These are phyloP conservation scores for Draba incana DNA, from an alignment of 345 rosid species.

Conservation along the genomic window DNA sequence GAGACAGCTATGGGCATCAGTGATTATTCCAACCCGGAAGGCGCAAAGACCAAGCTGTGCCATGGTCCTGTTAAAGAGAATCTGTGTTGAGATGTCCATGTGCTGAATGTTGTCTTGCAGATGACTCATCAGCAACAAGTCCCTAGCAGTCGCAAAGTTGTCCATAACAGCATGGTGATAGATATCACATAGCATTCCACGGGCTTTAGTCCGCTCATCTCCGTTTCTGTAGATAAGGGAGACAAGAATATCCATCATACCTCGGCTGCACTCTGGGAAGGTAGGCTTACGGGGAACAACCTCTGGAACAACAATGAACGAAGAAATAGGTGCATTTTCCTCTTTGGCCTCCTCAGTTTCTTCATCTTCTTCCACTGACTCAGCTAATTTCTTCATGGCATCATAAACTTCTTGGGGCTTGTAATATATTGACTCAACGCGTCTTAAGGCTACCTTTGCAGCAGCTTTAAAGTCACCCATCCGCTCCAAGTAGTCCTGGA, in stretches of 20 bases:
- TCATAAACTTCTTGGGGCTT: constrained; percentile 95
- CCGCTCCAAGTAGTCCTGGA: constrained; percentile 76
- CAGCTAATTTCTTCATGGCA: constrained; percentile 93
- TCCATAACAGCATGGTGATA: constrained; percentile 88
- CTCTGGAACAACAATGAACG: constrained; percentile 78
- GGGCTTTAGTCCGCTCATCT: constrained; percentile 97
- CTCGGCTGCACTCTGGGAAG: constrained; percentile 82
- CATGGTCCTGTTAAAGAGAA: constrained; percentile 93
- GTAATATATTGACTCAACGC: constrained; percentile 83
- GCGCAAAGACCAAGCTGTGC: constrained; percentile 98
- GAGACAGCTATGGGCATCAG: constrained; percentile 87
- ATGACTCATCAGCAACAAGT: constrained; percentile 91
- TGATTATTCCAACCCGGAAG: constrained; percentile 72
- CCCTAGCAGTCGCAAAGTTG: constrained; percentile 76
- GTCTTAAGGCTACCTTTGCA: constrained; percentile 79
- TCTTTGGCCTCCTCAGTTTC: constrained; percentile 55
- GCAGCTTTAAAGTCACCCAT: constrained; percentile 74
- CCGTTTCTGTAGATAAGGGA: constrained; percentile 87
- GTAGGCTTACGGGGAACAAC: constrained; percentile 85
- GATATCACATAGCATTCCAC: constrained; percentile 97
- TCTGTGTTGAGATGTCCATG: constrained; percentile 92
- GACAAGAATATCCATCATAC: constrained; percentile 84
- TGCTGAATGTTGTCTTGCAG: constrained; percentile 86
- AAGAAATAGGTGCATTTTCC: constrained; percentile 64
- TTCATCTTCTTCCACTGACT: constrained; percentile 54